Conservation (phyloP, 2,329 filamentous ascomycete species). For the Aureobasidium sp. region DNA sequence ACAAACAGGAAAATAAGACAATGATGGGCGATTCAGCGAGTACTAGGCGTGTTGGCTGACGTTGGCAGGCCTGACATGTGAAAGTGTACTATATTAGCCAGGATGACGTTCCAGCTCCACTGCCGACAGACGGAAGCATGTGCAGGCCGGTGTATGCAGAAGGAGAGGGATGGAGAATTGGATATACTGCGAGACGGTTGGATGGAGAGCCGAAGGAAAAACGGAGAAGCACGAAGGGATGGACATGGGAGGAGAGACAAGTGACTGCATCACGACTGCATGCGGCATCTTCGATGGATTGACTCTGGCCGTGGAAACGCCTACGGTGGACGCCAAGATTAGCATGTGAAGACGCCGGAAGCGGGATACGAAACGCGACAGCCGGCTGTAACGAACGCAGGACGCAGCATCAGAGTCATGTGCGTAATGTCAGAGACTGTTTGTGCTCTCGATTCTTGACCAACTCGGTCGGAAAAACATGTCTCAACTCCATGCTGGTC, state of each 20-base stretch:
- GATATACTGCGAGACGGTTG: slow-evolving; percentile 11
- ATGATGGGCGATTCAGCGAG: slow-evolving; percentile 12
- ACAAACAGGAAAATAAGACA: slow-evolving; percentile 15
- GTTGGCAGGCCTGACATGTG: slow-evolving; percentile 13
- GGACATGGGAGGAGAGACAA: slow-evolving; percentile 10
- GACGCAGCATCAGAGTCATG: neutral
- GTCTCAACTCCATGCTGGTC: neutral
- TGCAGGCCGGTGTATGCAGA: slow-evolving; percentile 4
- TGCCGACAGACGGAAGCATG: slow-evolving; percentile 6
- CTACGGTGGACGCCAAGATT: neutral
- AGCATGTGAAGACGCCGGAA: slow-evolving; percentile 11
- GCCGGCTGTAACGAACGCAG: neutral
- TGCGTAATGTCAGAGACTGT: neutral
- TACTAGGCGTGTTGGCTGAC: slow-evolving; percentile 12
- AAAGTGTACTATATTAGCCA: slow-evolving; percentile 12
- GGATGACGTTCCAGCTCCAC: slow-evolving; percentile 12
- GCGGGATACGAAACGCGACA: neutral
- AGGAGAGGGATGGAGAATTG: neutral
- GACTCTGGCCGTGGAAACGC: slow-evolving; percentile 12
- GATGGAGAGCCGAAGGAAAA: slow-evolving; percentile 12
- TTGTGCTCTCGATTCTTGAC: neutral
- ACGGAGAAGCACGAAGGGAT: slow-evolving; percentile 13
- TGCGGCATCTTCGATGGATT: slow-evolving; percentile 12
- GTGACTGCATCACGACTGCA: slow-evolving; percentile 12
- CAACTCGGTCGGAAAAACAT: neutral